Conservation (phyloP, 345 rosid species). For the Iberis pinnata region DNA sequence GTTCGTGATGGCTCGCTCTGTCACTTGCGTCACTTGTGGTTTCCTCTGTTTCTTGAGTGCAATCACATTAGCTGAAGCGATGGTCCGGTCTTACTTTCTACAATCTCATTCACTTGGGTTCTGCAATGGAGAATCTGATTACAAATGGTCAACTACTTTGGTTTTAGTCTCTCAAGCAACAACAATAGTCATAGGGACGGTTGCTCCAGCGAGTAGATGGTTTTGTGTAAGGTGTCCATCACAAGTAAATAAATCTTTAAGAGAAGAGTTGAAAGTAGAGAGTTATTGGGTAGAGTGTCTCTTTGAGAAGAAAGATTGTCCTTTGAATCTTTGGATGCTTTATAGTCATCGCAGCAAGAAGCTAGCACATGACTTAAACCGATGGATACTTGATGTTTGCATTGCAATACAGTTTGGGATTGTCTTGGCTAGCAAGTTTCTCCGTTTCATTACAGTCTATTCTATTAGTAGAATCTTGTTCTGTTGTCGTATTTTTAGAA, state of each 20-base stretch:
- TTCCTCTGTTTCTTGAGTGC: conserved; percentile 63
- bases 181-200: conserved; percentile 52
- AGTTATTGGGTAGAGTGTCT: conserved; percentile 57
- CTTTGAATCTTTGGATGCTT: conserved; percentile 32
- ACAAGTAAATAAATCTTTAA: conserved; percentile 26
- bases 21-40: conserved; percentile 69
- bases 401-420: conserved; percentile 52
- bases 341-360: conserved; percentile 41
- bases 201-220: conserved; percentile 75
- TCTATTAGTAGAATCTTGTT: conserved; percentile 36
- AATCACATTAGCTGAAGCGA: conserved; percentile 50
- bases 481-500: conserved; percentile 13
- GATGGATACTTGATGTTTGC: conserved; percentile 35
- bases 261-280: conserved; percentile 44
- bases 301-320: conserved; percentile 58
- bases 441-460: conserved; percentile 47
- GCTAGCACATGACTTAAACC: conserved; percentile 33
- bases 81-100: conserved; percentile 51
- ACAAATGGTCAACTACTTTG: conserved; percentile 59
- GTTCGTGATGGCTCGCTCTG: conserved; percentile 73
- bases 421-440: conserved; percentile 54
- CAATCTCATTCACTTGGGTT: conserved; percentile 44
- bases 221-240: conserved; percentile 68
- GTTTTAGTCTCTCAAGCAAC: conserved; percentile 51
- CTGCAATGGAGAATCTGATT: conserved; percentile 69